phyloP scores from a whole-genome alignment of 352 stramenopile species.

The Phytophthora pini region DNA sequence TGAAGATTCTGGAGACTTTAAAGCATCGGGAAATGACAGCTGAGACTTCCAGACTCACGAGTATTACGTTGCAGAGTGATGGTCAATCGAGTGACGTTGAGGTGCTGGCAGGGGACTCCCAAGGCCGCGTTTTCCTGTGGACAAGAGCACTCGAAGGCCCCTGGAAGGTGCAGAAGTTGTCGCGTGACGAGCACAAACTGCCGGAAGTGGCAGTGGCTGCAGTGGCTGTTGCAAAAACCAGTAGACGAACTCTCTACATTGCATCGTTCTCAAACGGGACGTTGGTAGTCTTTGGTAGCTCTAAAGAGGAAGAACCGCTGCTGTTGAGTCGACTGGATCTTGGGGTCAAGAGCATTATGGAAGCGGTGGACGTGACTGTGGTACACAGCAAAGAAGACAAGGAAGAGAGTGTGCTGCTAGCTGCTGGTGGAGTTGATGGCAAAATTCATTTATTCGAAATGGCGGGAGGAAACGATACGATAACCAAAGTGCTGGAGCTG shows the following conservation, averaged over 20 bases:
- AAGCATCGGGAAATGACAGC: conserved; percentile 45
- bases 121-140: conserved; percentile 73
- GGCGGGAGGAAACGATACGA: background rate
- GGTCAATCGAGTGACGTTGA: conserved; percentile 4
- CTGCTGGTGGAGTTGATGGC: conserved; percentile 69
- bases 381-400: conserved; percentile 5
- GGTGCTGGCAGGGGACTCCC: conserved; percentile 69
- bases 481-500: conserved; percentile 50
- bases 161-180: conserved; percentile 36
- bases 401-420: conserved; percentile 52
- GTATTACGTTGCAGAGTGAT: conserved; percentile 38
- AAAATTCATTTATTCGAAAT: conserved; percentile 76
- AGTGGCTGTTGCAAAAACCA: conserved; percentile 40
- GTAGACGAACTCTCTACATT: conserved; percentile 42
- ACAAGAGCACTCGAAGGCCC: background rate
- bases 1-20: conserved; percentile 48
- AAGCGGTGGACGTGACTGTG: conserved; percentile 43
- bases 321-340: conserved; percentile 34
- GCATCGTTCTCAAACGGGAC: conserved; percentile 58
- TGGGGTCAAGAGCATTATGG: conserved; percentile 61
- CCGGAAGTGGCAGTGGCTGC: conserved; percentile 48
- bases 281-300: conserved; percentile 43
- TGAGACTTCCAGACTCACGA: conserved; percentile 51
- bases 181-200: conserved; percentile 11
- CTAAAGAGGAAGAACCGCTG: conserved; percentile 16